Base-by-base conservation (phyloP, 106 monocot species). In the Dioscorea zingiberensis region DNA sequence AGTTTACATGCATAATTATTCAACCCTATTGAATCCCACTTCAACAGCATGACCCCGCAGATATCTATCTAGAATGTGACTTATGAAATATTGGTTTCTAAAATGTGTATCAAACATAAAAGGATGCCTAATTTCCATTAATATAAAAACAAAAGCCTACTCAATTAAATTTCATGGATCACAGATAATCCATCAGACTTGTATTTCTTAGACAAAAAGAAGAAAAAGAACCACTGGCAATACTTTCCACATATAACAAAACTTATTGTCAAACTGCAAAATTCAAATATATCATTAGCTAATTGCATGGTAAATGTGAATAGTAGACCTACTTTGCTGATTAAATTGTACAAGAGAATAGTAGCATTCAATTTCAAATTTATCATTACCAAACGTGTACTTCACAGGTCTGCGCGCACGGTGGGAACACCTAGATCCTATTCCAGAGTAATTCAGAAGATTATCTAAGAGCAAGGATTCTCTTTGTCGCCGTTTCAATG, bases 341-440 rank as follows among this genome's bases (percentile, higher is more conserved):
- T 44, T 13, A 71, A 26, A n/a, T 24, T n/a, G n/a, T n/a, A 58
- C 13, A 32, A 25, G 32, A 14, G 23, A 44, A 46, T n/a, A n/a
- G n/a, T n/a, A n/a, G n/a, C n/a, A n/a, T n/a, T n/a, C n/a, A n/a
- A n/a, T n/a, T n/a, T n/a, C n/a, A n/a, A n/a, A n/a, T n/a, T n/a
- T n/a, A n/a, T n/a, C 13, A 65, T 44, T 90, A 97, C 95, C 87
- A 70, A 82, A 97, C 49, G 85, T 91, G 81, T 97, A 97, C 49
- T 55, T 63, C 47, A 81, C 88, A 48, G 80, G 80, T 56, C 66
- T 84, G n/a, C 88, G 80, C 17, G 79, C 74, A 38, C 94, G 87
- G 29, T 80, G 70, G 15, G 85, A 83, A 59, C 87, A 87, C 58
- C 80, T 73, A 28, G 24, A 29, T 13, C 84, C 73, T 62, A 73